These are phyloP conservation scores for Volvox africanus DNA, from an alignment of 139 green algal species.

Conservation along the genomic window DNA sequence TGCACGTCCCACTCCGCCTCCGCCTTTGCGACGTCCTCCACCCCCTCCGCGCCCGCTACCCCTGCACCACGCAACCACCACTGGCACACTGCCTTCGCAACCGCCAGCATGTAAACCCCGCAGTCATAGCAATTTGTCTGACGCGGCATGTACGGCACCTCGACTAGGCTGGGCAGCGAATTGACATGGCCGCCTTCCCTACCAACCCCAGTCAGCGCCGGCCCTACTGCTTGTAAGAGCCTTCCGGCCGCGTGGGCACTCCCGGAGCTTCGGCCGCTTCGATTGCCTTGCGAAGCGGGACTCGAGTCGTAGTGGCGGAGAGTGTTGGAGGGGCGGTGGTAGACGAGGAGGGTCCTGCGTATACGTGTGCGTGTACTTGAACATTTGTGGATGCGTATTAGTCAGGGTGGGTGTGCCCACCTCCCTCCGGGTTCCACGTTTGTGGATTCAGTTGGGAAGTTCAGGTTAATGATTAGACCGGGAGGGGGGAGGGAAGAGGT, in stretches of 20 bases:
- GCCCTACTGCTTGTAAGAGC: conserved; percentile 11
- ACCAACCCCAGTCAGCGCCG: neutral
- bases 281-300: neutral
- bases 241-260: neutral
- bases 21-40: neutral
- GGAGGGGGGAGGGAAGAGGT: too few species aligned
- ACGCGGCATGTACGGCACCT: conserved; percentile 48
- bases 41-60: neutral
- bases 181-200: neutral
- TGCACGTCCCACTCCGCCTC: neutral
- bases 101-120: conserved; percentile 75
- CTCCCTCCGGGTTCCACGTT: too few species aligned
- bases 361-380: too few species aligned
- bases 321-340: conserved; percentile 30
- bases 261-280: neutral
- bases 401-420: too few species aligned
- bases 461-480: too few species aligned
- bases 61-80: neutral
- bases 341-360: conserved; percentile 67
- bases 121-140: conserved; percentile 84
- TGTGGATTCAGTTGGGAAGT: too few species aligned
- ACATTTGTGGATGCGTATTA: too few species aligned
- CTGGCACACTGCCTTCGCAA: conserved; percentile 55
- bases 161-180: conserved; percentile 17
- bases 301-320: conserved; percentile 77